phyloP scores from a whole-genome alignment of 2,329 filamentous ascomycete species.

The Fusarium penzigii region DNA sequence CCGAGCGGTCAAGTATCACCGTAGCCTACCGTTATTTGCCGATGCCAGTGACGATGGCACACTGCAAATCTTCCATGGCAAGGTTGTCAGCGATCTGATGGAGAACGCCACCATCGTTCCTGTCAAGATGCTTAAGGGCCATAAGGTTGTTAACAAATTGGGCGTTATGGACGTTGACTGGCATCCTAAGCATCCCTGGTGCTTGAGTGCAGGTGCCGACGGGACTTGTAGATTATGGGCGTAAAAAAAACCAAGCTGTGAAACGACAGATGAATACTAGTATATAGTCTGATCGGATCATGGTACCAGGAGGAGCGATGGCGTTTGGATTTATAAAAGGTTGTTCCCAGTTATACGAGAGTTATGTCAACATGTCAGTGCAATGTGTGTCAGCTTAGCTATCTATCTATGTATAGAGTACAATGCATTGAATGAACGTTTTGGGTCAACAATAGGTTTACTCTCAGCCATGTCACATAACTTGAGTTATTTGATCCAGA shows the following conservation, averaged over 20 bases:
- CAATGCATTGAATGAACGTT: too few relatives aligned
- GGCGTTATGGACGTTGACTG: conserved; percentile 94
- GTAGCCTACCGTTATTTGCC: conserved; percentile 81
- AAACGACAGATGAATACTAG: background rate
- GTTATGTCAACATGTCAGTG: background rate
- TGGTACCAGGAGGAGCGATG: conserved; percentile 19
- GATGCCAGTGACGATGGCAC: conserved; percentile 95
- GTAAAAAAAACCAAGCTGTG: conserved; percentile 5
- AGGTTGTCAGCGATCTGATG: conserved; percentile 91
- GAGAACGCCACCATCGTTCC: conserved; percentile 96
- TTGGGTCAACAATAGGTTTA: too few relatives aligned
- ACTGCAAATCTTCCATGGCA: conserved; percentile 94
- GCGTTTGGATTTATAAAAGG: conserved; percentile 21
- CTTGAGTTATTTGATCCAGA: too few relatives aligned
- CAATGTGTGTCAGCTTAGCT: background rate
- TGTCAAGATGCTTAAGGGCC: conserved; percentile 88
- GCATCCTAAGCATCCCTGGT: conserved; percentile 94
- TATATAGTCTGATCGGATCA: conserved; percentile 5
- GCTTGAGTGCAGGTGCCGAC: conserved; percentile 90
- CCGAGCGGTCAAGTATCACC: conserved; percentile 84
- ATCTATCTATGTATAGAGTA: too few relatives aligned
- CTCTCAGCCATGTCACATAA: too few relatives aligned
- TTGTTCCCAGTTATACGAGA: background rate
- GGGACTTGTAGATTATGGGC: conserved; percentile 89
- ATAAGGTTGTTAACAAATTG: conserved; percentile 81